A percentile compares a stretch with the other conserved stretches of the same genome.
These are phyloP conservation scores for Colletotrichum lindemuthianum DNA, from an alignment of 2,329 filamentous ascomycete species.

Conservation along the genomic window DNA sequence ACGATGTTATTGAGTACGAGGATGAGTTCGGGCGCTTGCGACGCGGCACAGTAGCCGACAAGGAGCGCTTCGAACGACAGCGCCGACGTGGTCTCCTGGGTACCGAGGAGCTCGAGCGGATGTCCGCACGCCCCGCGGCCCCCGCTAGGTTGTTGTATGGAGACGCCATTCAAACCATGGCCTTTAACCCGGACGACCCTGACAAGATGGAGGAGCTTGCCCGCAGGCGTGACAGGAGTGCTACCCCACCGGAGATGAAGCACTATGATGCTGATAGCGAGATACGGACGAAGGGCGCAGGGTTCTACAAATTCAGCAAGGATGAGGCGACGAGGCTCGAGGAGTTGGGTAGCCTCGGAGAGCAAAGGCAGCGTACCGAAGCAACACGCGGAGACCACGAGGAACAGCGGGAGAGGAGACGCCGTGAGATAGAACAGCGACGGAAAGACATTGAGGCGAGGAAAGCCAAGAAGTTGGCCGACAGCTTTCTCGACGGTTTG, in stretches of 20 bases:
- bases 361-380: constrained; percentile 76
- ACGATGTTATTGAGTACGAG: constrained; percentile 80
- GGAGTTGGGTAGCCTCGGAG: constrained; percentile 81
- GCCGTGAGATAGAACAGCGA: constrained; percentile 71
- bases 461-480: constrained; percentile 74
- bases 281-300: constrained; percentile 86
- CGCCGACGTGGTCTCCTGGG: constrained; percentile 62
- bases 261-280: constrained; percentile 91
- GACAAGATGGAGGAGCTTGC: constrained; percentile 83
- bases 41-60: constrained; percentile 75
- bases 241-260: constrained; percentile 80
- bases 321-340: constrained; percentile 71
- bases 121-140: constrained; percentile 73
- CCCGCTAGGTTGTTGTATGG: constrained; percentile 83
- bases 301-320: constrained; percentile 89
- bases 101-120: constrained; percentile 71
- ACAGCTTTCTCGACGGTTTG: constrained; percentile 75
- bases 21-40: constrained; percentile 93
- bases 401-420: constrained; percentile 67
- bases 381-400: constrained; percentile 64
- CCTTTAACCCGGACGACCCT: constrained; percentile 80
- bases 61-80: constrained; percentile 69
- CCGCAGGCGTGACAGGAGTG: constrained; percentile 78
- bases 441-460: constrained; percentile 69
- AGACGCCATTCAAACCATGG: constrained; percentile 82